phyloP scores from a whole-genome alignment of 208 protist species.

The Jaenimonas drosophilae region DNA sequence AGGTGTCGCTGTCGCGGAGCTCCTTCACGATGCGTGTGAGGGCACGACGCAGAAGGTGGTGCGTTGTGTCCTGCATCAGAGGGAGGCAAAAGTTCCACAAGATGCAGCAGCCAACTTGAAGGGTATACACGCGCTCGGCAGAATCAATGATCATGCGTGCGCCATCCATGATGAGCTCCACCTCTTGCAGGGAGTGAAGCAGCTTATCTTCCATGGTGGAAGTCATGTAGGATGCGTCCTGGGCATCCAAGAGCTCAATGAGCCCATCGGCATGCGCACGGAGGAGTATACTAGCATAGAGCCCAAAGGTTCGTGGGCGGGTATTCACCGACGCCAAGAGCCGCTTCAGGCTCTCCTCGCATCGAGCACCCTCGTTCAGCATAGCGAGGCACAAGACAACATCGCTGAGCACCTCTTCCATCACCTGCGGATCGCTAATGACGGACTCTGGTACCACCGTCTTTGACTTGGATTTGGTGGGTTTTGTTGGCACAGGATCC shows the following conservation, averaged over 20 bases:
- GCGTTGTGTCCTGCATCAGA: slow-evolving; percentile 26
- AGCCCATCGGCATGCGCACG: slow-evolving; percentile 10
- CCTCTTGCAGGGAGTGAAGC: slow-evolving; percentile 18
- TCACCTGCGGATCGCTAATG: slow-evolving; percentile 23
- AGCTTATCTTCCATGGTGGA: slow-evolving; percentile 16
- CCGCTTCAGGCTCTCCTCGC: slow-evolving; percentile 6
- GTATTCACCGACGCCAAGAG: slow-evolving; percentile 15
- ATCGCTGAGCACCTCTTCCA: slow-evolving; percentile 65
- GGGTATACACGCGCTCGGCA: slow-evolving; percentile 50
- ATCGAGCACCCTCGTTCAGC: slow-evolving; percentile 23
- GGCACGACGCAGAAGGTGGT: slow-evolving; percentile 19
- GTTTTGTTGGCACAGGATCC: neutral
- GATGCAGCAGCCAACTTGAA: slow-evolving; percentile 46
- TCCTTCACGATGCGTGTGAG: slow-evolving; percentile 16
- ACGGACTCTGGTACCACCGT: slow-evolving; percentile 2
- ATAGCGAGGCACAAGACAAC: slow-evolving; percentile 55
- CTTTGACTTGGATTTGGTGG: slow-evolving; percentile 1
- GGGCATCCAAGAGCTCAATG: slow-evolving; percentile 11
- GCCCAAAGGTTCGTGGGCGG: slow-evolving; percentile 32
- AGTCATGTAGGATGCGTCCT: slow-evolving; percentile 42
- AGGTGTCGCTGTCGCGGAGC: neutral
- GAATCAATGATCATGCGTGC: slow-evolving; percentile 48
- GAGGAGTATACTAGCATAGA: slow-evolving; percentile 24
- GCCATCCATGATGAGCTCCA: slow-evolving; percentile 50
- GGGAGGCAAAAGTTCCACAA: slow-evolving; percentile 67